phyloP scores from a whole-genome alignment of 129 eudicot species.

The Helichrysum umbraculigerum region DNA sequence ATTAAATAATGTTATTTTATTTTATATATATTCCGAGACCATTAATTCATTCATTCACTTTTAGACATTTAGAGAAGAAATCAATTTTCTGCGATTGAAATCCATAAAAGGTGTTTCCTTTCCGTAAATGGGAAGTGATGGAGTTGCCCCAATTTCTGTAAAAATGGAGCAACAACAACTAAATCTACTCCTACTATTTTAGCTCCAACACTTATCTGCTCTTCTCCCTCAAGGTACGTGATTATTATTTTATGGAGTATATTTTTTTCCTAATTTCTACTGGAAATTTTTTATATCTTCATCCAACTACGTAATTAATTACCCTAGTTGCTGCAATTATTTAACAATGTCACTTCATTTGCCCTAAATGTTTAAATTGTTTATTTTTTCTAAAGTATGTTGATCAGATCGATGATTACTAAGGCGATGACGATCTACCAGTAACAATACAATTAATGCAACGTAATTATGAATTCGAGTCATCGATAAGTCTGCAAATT shows the following conservation, averaged over 20 bases:
- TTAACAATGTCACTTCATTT: neutral
- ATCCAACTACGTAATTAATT: neutral
- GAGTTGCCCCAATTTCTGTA: neutral
- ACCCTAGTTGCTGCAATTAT: neutral
- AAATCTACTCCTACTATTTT: neutral
- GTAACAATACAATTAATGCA: neutral
- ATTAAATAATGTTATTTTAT: too few relatives aligned
- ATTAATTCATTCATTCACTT: too few relatives aligned
- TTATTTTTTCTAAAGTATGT: neutral
- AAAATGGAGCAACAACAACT: neutral
- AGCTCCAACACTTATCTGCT: neutral
- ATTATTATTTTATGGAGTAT: too few relatives aligned
- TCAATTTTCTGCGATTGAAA: too few relatives aligned
- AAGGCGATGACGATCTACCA: neutral
- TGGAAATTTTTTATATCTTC: too few relatives aligned
- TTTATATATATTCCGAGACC: too few relatives aligned
- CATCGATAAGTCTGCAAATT: neutral
- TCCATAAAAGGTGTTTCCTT: neutral
- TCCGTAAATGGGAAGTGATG: neutral
- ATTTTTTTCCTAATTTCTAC: neutral
- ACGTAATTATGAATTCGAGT: neutral
- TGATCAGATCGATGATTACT: constrained; percentile 10
- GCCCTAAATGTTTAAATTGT: constrained; percentile 15
- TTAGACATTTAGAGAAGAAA: too few relatives aligned
- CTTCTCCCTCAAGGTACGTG: neutral